phyloP scores from a whole-genome alignment of 2,329 filamentous ascomycete species.

The Penicillium sp. region DNA sequence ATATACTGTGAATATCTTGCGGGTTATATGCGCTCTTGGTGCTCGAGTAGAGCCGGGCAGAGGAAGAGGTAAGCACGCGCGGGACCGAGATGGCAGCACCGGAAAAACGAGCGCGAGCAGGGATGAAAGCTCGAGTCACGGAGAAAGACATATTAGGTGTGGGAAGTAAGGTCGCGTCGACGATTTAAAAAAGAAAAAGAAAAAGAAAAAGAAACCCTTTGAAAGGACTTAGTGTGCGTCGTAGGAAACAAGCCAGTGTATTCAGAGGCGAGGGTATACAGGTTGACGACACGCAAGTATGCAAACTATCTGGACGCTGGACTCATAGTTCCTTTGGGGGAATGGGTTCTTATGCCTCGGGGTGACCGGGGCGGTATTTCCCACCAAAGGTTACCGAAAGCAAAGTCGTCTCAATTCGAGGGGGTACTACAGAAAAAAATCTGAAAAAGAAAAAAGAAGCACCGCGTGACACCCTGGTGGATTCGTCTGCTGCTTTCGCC shows the following conservation, averaged over 20 bases:
- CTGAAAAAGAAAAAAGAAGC: slow-evolving; percentile 22
- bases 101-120: slow-evolving; percentile 17
- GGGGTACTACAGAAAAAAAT: slow-evolving; percentile 9
- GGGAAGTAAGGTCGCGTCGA: background rate
- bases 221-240: background rate
- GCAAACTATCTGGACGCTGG: slow-evolving; percentile 1
- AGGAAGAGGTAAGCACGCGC: slow-evolving; percentile 9
- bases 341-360: slow-evolving; percentile 28
- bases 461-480: slow-evolving; percentile 29
- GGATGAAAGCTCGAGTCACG: slow-evolving; percentile 9
- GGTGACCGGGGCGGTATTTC: slow-evolving; percentile 19
- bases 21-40: slow-evolving; percentile 18
- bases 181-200: background rate
- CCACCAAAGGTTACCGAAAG: slow-evolving; percentile 23
- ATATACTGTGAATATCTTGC: slow-evolving; percentile 18
- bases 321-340: slow-evolving; percentile 5
- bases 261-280: background rate
- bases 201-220: background rate
- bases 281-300: background rate
- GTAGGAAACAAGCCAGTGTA: background rate
- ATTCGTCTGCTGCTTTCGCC: slow-evolving; percentile 28
- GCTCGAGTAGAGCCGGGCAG: slow-evolving; percentile 26
- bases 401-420: slow-evolving; percentile 7
- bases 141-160: slow-evolving; percentile 19
- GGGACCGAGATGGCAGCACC: slow-evolving; percentile 7